phyloP scores from a whole-genome alignment of 257 asterid genomes.

The Fraxinus americana region DNA sequence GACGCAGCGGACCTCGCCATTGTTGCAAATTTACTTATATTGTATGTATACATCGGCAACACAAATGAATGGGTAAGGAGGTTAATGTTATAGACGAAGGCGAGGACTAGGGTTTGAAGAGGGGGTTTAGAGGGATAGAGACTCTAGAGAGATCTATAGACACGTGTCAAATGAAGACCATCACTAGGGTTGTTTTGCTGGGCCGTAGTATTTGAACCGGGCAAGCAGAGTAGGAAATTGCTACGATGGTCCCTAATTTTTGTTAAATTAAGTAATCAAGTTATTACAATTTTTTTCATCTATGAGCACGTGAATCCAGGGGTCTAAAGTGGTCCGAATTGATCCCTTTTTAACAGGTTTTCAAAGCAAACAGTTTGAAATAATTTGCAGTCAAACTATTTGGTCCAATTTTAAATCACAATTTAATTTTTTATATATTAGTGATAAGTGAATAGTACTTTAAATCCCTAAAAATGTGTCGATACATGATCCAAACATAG shows the following conservation, averaged over 20 bases:
- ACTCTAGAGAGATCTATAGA: background rate
- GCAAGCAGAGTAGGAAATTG: background rate
- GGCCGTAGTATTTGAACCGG: background rate
- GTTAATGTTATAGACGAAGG: background rate
- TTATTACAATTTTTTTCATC: too few species aligned
- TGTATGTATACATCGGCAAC: background rate
- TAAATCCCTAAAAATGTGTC: too few species aligned
- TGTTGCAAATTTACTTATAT: background rate
- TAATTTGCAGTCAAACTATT: too few species aligned
- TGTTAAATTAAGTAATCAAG: background rate
- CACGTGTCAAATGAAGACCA: background rate
- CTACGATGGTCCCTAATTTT: background rate
- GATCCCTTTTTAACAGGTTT: too few species aligned
- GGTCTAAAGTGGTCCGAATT: too few species aligned
- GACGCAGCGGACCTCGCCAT: conserved; percentile 15
- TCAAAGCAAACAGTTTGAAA: too few species aligned
- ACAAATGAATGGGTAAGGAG: background rate
- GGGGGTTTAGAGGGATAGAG: background rate
- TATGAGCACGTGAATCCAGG: too few species aligned
- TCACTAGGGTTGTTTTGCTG: background rate
- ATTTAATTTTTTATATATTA: too few species aligned
- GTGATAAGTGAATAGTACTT: too few species aligned
- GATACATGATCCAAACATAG: too few species aligned
- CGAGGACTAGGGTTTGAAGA: background rate
- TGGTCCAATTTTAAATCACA: too few species aligned